phyloP scores from a whole-genome alignment of 441 rosid species.

The Croton setiger region DNA sequence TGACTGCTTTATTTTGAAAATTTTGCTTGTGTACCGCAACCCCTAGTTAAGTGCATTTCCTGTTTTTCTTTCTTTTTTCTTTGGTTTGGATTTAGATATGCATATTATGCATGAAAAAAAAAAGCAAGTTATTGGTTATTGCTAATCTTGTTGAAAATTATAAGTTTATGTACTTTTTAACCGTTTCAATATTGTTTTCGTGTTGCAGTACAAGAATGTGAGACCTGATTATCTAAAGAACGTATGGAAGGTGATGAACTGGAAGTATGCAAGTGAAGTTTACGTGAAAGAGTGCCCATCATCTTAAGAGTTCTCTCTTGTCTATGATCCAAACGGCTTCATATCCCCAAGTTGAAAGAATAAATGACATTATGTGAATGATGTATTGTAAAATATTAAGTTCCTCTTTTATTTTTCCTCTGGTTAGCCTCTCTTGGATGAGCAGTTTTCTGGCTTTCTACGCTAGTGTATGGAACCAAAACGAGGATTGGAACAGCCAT shows the following conservation, averaged over 20 bases:
- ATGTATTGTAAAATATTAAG: not conserved
- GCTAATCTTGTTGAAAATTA: not conserved
- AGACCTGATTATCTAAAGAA: slow-evolving; percentile 91
- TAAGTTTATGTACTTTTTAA: not conserved
- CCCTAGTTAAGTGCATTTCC: not conserved
- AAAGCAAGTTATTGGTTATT: not conserved
- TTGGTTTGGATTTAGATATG: not conserved
- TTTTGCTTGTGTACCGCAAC: not conserved
- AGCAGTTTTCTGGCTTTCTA: not conserved
- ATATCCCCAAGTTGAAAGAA: not conserved
- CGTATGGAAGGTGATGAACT: slow-evolving; percentile 89
- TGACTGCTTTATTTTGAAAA: not conserved
- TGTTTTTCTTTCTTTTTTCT: not conserved
- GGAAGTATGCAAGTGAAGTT: slow-evolving; percentile 73
- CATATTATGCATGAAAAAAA: not conserved
- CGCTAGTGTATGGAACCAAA: not conserved
- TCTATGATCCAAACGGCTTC: not conserved
- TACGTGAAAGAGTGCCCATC: slow-evolving; percentile 59
- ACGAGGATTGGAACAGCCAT: not conserved
- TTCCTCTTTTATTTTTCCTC: not conserved
- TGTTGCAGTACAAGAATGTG: slow-evolving; percentile 93
- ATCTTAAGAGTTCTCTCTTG: slow-evolving; percentile 16
- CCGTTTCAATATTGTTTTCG: not conserved
- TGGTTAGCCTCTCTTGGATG: not conserved
- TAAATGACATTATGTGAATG: slow-evolving; percentile 2